Percentiles rank a stretch among this genome's conserved stretches.
These are phyloP conservation scores for Sporothrix brasiliensis DNA, from an alignment of 2,329 filamentous ascomycete genomes.

Conservation along the genomic window DNA sequence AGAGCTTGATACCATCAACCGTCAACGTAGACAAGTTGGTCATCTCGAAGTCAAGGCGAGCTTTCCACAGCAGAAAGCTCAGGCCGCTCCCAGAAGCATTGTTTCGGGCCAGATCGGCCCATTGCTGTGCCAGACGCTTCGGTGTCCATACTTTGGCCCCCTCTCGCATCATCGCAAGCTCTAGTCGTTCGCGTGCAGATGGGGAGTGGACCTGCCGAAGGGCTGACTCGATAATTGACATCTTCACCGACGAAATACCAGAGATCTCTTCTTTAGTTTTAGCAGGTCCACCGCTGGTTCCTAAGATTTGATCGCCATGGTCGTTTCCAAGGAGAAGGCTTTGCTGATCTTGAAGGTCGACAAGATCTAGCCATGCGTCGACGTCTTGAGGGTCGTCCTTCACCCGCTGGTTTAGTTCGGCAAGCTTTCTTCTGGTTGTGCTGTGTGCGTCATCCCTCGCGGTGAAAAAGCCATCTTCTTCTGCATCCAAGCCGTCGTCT, in stretches of 20 bases:
- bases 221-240: slow-evolving; percentile 79
- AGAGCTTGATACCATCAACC: slow-evolving; percentile 65
- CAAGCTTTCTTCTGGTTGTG: slow-evolving; percentile 29
- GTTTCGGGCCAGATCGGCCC: slow-evolving; percentile 53
- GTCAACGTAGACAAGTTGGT: slow-evolving; percentile 67
- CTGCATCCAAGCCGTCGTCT: slow-evolving; percentile 39
- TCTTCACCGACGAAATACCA: slow-evolving; percentile 75
- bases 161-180: slow-evolving; percentile 72
- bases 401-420: slow-evolving; percentile 63
- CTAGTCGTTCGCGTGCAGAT: slow-evolving; percentile 59
- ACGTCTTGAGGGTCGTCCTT: slow-evolving; percentile 68
- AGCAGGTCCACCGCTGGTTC: slow-evolving; percentile 43
- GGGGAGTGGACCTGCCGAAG: slow-evolving; percentile 57
- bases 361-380: slow-evolving; percentile 75
- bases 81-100: slow-evolving; percentile 50
- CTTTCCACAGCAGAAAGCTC: slow-evolving; percentile 70
- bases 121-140: slow-evolving; percentile 63
- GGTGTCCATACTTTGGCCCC: slow-evolving; percentile 73
- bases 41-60: slow-evolving; percentile 73
- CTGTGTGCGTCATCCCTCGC: slow-evolving; percentile 32
- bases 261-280: slow-evolving; percentile 64
- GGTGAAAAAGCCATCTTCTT: slow-evolving; percentile 38
- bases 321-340: slow-evolving; percentile 46
- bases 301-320: slow-evolving; percentile 36
- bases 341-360: slow-evolving; percentile 73